Conservation (phyloP, 805 yeast genomes). For the Torulaspora quercuum region DNA sequence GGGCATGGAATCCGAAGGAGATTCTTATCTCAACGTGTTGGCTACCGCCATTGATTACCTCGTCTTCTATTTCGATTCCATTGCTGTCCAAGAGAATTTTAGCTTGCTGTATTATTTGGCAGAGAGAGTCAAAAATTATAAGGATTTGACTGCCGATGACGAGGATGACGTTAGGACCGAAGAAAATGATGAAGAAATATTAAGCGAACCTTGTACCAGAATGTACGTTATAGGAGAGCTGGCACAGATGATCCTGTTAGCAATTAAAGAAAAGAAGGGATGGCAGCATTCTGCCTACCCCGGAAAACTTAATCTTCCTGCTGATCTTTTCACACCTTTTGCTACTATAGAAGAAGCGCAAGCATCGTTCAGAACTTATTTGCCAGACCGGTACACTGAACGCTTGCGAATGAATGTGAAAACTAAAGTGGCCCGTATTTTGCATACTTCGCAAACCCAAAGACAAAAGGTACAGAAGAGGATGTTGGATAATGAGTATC, state of each 20-base stretch:
- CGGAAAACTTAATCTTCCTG: slow-evolving; percentile 64
- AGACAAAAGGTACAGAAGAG: slow-evolving; percentile 33
- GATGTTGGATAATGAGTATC: slow-evolving; percentile 27
- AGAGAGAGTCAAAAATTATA: slow-evolving; percentile 72
- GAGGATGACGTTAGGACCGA: slow-evolving; percentile 28
- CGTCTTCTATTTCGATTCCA: slow-evolving; percentile 53
- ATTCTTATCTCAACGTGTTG: slow-evolving; percentile 42
- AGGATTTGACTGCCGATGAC: slow-evolving; percentile 48
- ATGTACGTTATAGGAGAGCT: slow-evolving; percentile 71
- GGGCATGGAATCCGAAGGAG: slow-evolving; percentile 40
- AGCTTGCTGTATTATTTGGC: slow-evolving; percentile 73
- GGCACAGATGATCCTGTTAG: slow-evolving; percentile 61
- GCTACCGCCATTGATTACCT: slow-evolving; percentile 58
- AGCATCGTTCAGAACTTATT: slow-evolving; percentile 50
- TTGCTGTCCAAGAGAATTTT: slow-evolving; percentile 63
- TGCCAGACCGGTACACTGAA: slow-evolving; percentile 46
- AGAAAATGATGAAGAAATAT: slow-evolving; percentile 20
- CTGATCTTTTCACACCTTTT: slow-evolving; percentile 68
- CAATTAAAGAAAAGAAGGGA: slow-evolving; percentile 50
- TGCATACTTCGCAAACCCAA: slow-evolving; percentile 31
- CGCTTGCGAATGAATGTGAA: slow-evolving; percentile 37
- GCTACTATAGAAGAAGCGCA: slow-evolving; percentile 56
- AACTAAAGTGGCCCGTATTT: slow-evolving; percentile 34
- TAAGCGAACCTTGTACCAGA: slow-evolving; percentile 21
- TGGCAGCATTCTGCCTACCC: slow-evolving; percentile 84